Evolutionary conservation across 2,329 filamentous ascomycete species (phyloP).

Genomic region (Elsinoe necatrix): DNA sequence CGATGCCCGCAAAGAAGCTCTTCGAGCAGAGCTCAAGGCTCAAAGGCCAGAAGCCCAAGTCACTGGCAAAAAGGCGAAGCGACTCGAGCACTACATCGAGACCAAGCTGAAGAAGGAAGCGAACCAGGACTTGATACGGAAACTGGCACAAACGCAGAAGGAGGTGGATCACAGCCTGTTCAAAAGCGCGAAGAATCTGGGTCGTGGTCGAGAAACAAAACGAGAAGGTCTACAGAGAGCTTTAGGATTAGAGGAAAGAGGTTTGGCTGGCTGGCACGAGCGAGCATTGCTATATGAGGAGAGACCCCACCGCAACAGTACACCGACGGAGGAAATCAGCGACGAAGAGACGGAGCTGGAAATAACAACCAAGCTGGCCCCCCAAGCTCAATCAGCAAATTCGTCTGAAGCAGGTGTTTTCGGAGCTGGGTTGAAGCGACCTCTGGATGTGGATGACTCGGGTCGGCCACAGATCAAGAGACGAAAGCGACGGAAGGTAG

Average conservation of each 20-base stretch:
- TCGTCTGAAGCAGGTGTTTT: constrained; percentile 25
- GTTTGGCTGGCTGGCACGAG: constrained; percentile 48
- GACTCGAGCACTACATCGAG: constrained; percentile 66
- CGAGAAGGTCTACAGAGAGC: constrained; percentile 58
- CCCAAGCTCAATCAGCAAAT: neutral
- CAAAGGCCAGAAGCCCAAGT: constrained; percentile 49
- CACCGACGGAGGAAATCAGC: constrained; percentile 18
- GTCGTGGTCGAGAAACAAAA: constrained; percentile 63
- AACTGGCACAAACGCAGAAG: constrained; percentile 56
- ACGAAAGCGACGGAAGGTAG: constrained; percentile 52
- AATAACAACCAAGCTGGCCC: neutral
- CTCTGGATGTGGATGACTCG: constrained; percentile 68
- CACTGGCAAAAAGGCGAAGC: constrained; percentile 57
- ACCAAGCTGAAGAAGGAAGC: constrained; percentile 93
- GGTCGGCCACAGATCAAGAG: constrained; percentile 77
- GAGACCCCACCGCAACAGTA: constrained; percentile 11
- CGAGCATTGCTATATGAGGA: constrained; percentile 39
- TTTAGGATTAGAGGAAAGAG: constrained; percentile 56
- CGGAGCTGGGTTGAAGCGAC: constrained; percentile 79
- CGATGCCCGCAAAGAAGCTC: constrained; percentile 46
- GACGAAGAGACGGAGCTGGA: constrained; percentile 14
- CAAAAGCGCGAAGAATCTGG: constrained; percentile 67
- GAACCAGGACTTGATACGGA: constrained; percentile 72
- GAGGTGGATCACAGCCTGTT: constrained; percentile 78
- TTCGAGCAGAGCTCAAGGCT: constrained; percentile 48